Evolutionary conservation across 768 basidiomycete genomes (phyloP).

Genomic region (Tylopilus balloui): DNA sequence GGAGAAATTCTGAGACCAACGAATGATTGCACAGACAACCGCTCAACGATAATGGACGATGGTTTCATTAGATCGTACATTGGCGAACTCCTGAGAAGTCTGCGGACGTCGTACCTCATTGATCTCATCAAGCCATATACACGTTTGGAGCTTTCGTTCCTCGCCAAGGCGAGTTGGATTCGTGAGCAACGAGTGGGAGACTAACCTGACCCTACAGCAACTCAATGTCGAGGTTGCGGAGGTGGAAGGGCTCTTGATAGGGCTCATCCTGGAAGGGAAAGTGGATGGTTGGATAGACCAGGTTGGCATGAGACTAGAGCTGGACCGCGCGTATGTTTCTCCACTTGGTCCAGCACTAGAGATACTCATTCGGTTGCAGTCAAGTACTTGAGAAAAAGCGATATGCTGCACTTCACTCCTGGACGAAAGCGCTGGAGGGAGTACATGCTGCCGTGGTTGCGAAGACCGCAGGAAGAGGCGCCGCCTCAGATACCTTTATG

Average conservation of each 20-base stretch:
- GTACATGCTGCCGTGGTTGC: constrained; percentile 73
- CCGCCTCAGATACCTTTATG: constrained; percentile 32
- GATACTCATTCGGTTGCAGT: constrained; percentile 38
- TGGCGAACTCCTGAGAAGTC: constrained; percentile 88
- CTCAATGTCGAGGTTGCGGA: constrained; percentile 88
- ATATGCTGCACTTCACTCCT: constrained; percentile 73
- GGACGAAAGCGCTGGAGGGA: constrained; percentile 76
- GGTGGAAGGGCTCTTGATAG: constrained; percentile 90
- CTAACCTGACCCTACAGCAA: constrained; percentile 54
- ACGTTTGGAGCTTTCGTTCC: constrained; percentile 85
- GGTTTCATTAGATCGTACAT: constrained; percentile 93
- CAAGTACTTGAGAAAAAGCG: constrained; percentile 86
- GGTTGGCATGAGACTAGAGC: constrained; percentile 86
- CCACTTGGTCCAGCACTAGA: neutral
- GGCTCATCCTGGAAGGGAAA: constrained; percentile 93
- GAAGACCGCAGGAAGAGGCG: constrained; percentile 51
- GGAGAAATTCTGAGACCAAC: neutral
- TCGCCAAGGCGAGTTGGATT: constrained; percentile 65
- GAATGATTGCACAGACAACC: constrained; percentile 60
- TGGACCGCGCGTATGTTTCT: constrained; percentile 69
- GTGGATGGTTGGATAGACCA: constrained; percentile 97
- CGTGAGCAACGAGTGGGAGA: neutral
- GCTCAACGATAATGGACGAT: constrained; percentile 94
- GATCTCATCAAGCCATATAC: constrained; percentile 99
- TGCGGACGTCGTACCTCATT: constrained; percentile 94